These are phyloP conservation scores for Raffaelea arxii DNA, from an alignment of 2,329 filamentous ascomycete species.

Conservation along the genomic window DNA sequence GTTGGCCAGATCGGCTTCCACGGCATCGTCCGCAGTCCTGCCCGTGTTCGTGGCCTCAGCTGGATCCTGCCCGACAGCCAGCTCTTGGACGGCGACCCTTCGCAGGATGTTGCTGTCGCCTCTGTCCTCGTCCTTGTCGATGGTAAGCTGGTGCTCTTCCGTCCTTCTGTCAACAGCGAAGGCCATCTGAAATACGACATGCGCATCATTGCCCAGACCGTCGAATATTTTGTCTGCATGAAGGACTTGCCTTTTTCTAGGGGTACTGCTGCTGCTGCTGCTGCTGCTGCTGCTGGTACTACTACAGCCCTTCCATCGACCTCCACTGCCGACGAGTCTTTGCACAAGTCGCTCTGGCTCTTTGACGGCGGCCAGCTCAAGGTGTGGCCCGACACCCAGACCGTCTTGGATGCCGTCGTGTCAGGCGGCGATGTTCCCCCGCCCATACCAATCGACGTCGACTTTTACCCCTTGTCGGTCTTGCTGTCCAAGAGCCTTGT, in stretches of 20 bases:
- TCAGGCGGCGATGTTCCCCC: conserved; percentile 61
- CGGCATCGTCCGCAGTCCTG: conserved; percentile 88
- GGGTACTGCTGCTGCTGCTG: not conserved
- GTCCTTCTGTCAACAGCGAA: conserved; percentile 72
- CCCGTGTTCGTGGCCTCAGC: conserved; percentile 82
- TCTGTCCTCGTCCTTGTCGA: conserved; percentile 96
- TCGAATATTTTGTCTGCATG: conserved; percentile 91
- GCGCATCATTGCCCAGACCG: conserved; percentile 90
- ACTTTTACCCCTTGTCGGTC: conserved; percentile 89
- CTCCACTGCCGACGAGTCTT: conserved; percentile 29
- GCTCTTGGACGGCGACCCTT: conserved; percentile 81
- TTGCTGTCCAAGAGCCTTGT: conserved; percentile 84
- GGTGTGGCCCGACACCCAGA: conserved; percentile 80
- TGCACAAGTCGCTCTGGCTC: conserved; percentile 86
- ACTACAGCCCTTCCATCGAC: conserved; percentile 2
- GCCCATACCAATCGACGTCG: conserved; percentile 70
- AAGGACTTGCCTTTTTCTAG: conserved; percentile 60
- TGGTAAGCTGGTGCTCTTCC: conserved; percentile 85
- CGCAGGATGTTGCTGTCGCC: conserved; percentile 86
- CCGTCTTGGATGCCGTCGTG: conserved; percentile 60
- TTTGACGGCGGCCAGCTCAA: conserved; percentile 84
- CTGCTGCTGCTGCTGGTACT: conserved; percentile 1
- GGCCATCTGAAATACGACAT: conserved; percentile 95
- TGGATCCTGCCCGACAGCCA: conserved; percentile 94
- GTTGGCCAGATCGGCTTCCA: conserved; percentile 98